A percentile compares a stretch with the other conserved stretches of the same genome.
These are phyloP conservation scores for Neurospora tetrasperma DNA, from an alignment of 495 filamentous ascomycete genomes.

Conservation along the genomic window DNA sequence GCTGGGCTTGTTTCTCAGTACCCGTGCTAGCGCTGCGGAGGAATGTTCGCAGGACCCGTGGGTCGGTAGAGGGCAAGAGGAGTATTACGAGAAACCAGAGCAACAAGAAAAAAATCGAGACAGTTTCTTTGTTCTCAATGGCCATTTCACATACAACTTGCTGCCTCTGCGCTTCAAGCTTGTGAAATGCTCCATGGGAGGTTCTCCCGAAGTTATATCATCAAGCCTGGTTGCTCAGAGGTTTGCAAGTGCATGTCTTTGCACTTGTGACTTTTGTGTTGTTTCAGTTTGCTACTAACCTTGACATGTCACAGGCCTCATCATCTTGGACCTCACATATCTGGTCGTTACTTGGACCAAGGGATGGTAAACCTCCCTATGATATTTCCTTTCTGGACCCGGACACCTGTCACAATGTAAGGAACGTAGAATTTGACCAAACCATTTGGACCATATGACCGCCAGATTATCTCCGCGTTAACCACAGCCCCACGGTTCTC, in stretches of 20 bases:
- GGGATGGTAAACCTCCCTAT: neutral
- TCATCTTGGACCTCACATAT: neutral
- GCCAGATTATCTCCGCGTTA: slow-evolving; percentile 68
- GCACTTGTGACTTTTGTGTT: neutral
- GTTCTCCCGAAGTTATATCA: slow-evolving; percentile 43
- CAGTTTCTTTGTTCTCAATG: slow-evolving; percentile 39
- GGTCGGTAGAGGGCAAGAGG: neutral
- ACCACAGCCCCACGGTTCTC: slow-evolving; percentile 51
- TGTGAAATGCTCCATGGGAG: slow-evolving; percentile 58
- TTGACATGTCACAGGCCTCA: slow-evolving; percentile 1
- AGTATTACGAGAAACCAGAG: slow-evolving; percentile 2
- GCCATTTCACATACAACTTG: slow-evolving; percentile 45
- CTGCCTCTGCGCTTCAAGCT: slow-evolving; percentile 22
- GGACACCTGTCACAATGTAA: slow-evolving; percentile 1
- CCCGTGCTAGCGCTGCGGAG: neutral
- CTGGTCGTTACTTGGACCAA: neutral
- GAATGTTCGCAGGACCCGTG: neutral
- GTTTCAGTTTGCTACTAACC: slow-evolving; percentile 1
- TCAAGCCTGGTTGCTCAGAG: slow-evolving; percentile 15
- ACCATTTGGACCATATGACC: slow-evolving; percentile 14
- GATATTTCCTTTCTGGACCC: slow-evolving; percentile 4
- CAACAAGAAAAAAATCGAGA: slow-evolving; percentile 7
- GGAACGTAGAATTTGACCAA: neutral
- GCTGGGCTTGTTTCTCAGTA: neutral
- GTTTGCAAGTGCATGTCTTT: neutral